Evolutionary conservation across 1,139 yeast genomes (phyloP).

Genomic region (Yamadazyma siamensis): DNA sequence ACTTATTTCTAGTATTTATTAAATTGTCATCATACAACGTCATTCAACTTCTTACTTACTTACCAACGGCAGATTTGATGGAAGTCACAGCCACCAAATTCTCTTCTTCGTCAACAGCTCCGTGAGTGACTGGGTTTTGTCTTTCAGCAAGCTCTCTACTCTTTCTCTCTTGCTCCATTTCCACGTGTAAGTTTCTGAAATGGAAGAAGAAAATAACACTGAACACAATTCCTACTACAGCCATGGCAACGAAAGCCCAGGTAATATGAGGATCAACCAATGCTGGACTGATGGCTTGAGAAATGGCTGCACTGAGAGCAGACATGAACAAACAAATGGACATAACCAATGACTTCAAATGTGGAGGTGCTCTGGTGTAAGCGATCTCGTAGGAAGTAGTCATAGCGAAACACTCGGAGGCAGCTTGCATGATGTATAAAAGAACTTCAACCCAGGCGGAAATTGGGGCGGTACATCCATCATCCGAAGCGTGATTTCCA

Average conservation of each 20-base stretch:
- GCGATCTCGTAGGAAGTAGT: conserved; percentile 71
- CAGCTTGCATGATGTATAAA: conserved; percentile 54
- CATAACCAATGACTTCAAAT: conserved; percentile 67
- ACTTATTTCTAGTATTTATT: conserved; percentile 1
- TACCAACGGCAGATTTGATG: conserved; percentile 16
- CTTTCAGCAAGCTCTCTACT: conserved; percentile 22
- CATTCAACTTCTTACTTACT: too few species aligned
- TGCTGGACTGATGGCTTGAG: conserved; percentile 54
- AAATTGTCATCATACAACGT: background rate
- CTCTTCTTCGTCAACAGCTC: conserved; percentile 12
- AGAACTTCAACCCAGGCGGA: conserved; percentile 55
- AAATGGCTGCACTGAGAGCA: conserved; percentile 58
- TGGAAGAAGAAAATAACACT: conserved; percentile 42
- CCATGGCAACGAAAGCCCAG: conserved; percentile 18
- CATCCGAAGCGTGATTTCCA: conserved; percentile 35
- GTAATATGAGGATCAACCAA: conserved; percentile 17
- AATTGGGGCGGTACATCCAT: conserved; percentile 48
- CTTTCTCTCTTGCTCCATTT: conserved; percentile 44
- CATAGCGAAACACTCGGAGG: conserved; percentile 67
- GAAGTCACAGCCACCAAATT: conserved; percentile 16
- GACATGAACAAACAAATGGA: conserved; percentile 60
- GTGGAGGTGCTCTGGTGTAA: conserved; percentile 63
- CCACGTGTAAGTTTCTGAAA: conserved; percentile 51
- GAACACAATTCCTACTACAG: conserved; percentile 22
- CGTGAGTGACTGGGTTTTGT: conserved; percentile 8